Base-by-base conservation (phyloP, 345 rosid genomes). In the Litchi chinensis region DNA sequence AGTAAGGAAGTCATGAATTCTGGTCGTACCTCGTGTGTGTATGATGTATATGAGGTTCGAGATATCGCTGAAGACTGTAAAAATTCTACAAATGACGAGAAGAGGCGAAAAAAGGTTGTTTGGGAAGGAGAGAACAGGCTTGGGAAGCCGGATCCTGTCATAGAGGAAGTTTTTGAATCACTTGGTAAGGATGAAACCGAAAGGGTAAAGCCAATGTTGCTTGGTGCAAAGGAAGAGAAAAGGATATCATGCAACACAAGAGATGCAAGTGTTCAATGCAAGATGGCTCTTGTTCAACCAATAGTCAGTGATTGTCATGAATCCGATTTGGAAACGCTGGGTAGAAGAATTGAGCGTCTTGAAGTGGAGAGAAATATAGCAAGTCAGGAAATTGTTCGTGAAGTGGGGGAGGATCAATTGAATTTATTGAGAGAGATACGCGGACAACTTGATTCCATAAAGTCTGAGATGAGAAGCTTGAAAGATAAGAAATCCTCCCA, bases 21-120 rank as follows among this genome's bases (percentile, higher is more conserved):
- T 69, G 57, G 75, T 50, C 26, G 66, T 65, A 78, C 90, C 5
- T 76, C 89, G 6, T 78, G 79, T 77, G 83, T 92, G 2, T 92
- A 87, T 22, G 98, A 93, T 75, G 74, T 88, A n/a, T 91, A 81
- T 57, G 97, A 93, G 84, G 95, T 95, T 74, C 91, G 93, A 1
- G 79, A 66, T 82, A 76, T 48, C 16, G 76, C 68, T 13, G 86
- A 79, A 54, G 83, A 18, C 3, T 21, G 77, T 19, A 83, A 79
- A 68, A 19, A 28, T 70, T 67, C 26, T 9, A 70, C 59, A 32
- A 2, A 48, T 9, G 65, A 12, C 46, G 68, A 80, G 73, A 84
- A 74, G 19, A 79, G 73, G 22, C 16, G 28, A 52, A 56, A 71
- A n/a, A 85, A 76, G 70, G 46, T 32, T 71, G 28, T 40, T 74